Evolutionary conservation across 257 asterid species (phyloP).

Genomic region (Plantago elongata): DNA sequence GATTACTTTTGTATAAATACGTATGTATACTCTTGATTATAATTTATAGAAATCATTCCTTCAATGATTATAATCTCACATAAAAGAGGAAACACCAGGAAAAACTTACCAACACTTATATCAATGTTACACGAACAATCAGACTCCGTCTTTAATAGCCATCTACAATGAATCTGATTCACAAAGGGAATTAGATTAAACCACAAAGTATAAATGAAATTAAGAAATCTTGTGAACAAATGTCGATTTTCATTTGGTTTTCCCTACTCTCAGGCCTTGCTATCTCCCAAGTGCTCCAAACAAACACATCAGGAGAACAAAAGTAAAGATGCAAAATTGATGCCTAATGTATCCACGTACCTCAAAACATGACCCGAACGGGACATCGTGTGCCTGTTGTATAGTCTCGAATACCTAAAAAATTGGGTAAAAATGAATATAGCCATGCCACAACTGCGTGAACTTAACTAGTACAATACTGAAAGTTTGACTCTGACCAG

Average conservation of each 20-base stretch:
- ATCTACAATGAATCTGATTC: constrained; percentile 75
- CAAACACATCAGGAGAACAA: not conserved
- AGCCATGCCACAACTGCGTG: not conserved
- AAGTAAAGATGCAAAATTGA: constrained; percentile 9
- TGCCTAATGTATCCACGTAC: constrained; percentile 33
- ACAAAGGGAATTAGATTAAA: constrained; percentile 6
- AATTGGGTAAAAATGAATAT: constrained; percentile 17
- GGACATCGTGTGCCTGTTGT: constrained; percentile 91
- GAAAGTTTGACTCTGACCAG: constrained; percentile 40
- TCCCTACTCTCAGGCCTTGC: too few species aligned
- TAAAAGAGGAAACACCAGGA: constrained; percentile 6
- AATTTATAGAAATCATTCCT: too few species aligned
- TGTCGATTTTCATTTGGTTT: too few species aligned
- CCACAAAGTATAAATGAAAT: too few species aligned
- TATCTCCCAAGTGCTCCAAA: not conserved
- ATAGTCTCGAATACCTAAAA: constrained; percentile 77
- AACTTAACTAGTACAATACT: not conserved
- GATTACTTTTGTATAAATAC: too few species aligned
- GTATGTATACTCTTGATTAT: too few species aligned
- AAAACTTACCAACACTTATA: constrained; percentile 67
- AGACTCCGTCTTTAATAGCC: constrained; percentile 56
- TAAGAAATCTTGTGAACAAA: too few species aligned
- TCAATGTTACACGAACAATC: constrained; percentile 63
- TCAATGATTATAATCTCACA: not conserved
- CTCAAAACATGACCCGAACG: constrained; percentile 95